These are phyloP conservation scores for Pelargonium cotyledonis DNA, from an alignment of 441 rosid genomes.

Conservation along the genomic window DNA sequence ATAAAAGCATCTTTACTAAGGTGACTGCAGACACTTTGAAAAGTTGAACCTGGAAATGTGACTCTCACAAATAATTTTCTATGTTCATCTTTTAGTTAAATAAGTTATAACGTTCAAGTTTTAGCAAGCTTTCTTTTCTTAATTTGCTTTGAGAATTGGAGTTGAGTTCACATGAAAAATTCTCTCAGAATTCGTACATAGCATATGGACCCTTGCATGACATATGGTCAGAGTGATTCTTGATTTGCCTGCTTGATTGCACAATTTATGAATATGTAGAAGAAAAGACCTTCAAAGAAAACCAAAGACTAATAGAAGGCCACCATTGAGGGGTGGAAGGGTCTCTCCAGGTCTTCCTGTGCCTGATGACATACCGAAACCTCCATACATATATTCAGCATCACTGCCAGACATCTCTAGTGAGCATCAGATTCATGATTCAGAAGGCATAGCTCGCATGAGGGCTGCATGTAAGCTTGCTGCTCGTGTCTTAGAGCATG, in stretches of 20 bases:
- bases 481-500: conserved; percentile 65
- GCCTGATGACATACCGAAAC: conserved; percentile 70
- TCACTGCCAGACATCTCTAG: conserved; percentile 55
- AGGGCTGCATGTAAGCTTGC: conserved; percentile 88
- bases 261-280: conserved; percentile 27
- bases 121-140: not conserved
- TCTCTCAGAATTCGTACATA: not conserved
- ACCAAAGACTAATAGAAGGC: conserved; percentile 38
- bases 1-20: too few species aligned
- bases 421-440: conserved; percentile 61
- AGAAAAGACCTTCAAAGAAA: conserved; percentile 46
- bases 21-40: too few species aligned
- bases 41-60: too few species aligned
- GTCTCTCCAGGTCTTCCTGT: conserved; percentile 74
- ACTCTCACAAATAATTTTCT: too few species aligned
- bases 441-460: conserved; percentile 62
- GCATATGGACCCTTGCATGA: too few species aligned
- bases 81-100: too few species aligned
- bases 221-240: conserved; percentile 9
- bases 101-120: not conserved
- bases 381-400: conserved; percentile 57
- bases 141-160: not conserved
- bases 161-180: not conserved
- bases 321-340: conserved; percentile 70
- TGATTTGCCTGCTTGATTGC: not conserved